A percentile compares a stretch with the other conserved stretches of the same genome.
These are phyloP conservation scores for Lantana camara DNA, from an alignment of 257 asterid species.

Conservation along the genomic window DNA sequence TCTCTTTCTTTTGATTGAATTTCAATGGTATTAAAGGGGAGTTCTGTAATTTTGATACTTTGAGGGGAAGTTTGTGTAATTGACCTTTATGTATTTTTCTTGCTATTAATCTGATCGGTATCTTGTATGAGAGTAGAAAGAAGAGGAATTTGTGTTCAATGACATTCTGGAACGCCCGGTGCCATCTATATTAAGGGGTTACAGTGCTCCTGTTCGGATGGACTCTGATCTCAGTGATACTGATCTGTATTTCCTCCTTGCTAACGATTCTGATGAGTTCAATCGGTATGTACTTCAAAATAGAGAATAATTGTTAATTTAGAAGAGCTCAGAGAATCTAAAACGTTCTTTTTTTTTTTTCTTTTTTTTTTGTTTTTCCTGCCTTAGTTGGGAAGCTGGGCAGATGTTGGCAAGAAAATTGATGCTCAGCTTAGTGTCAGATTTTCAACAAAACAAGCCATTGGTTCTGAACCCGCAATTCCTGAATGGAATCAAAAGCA, in stretches of 20 bases:
- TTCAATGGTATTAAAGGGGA: too few relatives aligned
- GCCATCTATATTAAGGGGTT: conserved; percentile 82
- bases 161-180: conserved; percentile 65
- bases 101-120: not conserved
- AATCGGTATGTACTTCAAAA: conserved; percentile 55
- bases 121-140: conserved; percentile 49
- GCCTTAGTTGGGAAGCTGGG: conserved; percentile 82
- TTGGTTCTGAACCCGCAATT: conserved; percentile 66
- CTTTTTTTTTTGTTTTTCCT: conserved; percentile 3
- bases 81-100: not conserved
- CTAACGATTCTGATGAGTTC: conserved; percentile 87
- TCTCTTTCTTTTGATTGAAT: too few relatives aligned
- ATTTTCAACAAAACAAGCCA: conserved; percentile 70
- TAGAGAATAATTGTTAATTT: not conserved
- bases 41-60: too few relatives aligned
- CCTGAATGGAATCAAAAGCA: conserved; percentile 64
- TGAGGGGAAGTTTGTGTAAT: not conserved
- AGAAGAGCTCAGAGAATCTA: not conserved
- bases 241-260: conserved; percentile 79
- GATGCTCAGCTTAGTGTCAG: conserved; percentile 75
- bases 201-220: conserved; percentile 85
- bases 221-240: conserved; percentile 74
- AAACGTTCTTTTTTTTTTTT: conserved; percentile 9
- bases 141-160: conserved; percentile 77
- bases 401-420: conserved; percentile 81